Base-by-base conservation (phyloP, 345 rosid genomes). In the Passiflora organensis region DNA sequence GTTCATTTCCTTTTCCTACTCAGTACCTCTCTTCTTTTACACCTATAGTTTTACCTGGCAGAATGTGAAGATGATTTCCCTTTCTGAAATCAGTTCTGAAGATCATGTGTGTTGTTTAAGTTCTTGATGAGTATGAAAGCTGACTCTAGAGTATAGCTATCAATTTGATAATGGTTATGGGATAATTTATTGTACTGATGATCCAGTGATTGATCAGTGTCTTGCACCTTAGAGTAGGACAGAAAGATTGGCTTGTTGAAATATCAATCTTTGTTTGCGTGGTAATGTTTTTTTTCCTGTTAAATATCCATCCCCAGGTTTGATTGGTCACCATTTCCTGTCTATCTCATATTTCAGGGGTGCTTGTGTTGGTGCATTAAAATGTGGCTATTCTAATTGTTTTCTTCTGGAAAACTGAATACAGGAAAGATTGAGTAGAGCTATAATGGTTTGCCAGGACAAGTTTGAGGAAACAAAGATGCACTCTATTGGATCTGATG, bases 391-490 rank as follows among this genome's bases (percentile, higher is more conserved):
- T 56, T 5, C 16, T 19, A 14, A 48, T 10, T 20, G 20, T 12
- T 17, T 36, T n/a, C 25, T 20, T 23, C 2, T 1, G 18, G 37
- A 20, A 6, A 11, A 34, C 16, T 63, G 22, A 45, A 64, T 73
- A 53, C 73, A 91, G 96, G 96, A 91, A 80, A 78, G 86, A 66
- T 22, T 91, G 70, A 86, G 77, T 64, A 76, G 96, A 67, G 76
- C 98, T 56, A 36, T 91, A 49, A 76, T 79, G 89, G 98, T 91
- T 55, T 91, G 96, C 81, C 93, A 84, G 72, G 96, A 88, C 59
- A 91, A 74, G 62, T 86, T 78, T 59, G 95, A 91, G 70, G 57
- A 84, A 48, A 75, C 90, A 6, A 88, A 80, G 82, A 77, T 79
- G 55, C 95, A 80, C 53, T 71, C 73, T 71, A 63, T 59, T 43